Conservation (phyloP, 805 yeast species). For the Starmerella apicola region DNA sequence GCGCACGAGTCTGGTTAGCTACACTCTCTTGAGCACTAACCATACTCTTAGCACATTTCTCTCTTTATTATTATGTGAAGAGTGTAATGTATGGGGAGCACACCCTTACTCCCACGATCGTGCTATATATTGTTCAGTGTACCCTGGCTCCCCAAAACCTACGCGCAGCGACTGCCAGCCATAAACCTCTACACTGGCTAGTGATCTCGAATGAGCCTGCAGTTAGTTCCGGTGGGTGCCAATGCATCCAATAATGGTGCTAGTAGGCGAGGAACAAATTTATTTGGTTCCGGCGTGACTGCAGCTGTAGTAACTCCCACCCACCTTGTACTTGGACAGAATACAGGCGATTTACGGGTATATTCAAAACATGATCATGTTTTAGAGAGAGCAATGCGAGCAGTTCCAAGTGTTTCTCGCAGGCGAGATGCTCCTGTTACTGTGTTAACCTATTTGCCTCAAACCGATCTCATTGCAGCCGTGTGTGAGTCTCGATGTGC, state of each 20-base stretch:
- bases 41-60: no score
- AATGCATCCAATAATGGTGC: neutral
- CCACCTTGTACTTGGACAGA: slow-evolving; percentile 6
- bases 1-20: slow-evolving; percentile 10
- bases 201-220: slow-evolving; percentile 16
- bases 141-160: no score
- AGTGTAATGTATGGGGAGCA: no score
- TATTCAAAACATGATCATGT: slow-evolving; percentile 10
- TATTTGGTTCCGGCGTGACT: neutral
- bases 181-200: no score
- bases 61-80: no score
- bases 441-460: slow-evolving; percentile 6
- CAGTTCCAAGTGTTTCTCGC: neutral
- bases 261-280: neutral
- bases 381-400: slow-evolving; percentile 8
- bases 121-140: no score
- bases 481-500: slow-evolving; percentile 9
- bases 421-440: slow-evolving; percentile 7
- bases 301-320: slow-evolving; percentile 1
- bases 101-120: no score
- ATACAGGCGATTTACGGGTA: slow-evolving; percentile 8
- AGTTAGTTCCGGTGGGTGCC: slow-evolving; percentile 2
- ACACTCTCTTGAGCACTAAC: slow-evolving; percentile 8
- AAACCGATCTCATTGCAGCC: slow-evolving; percentile 11
- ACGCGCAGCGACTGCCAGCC: no score